A percentile compares a stretch with the other conserved stretches of the same genome.
Evolutionary conservation across 148 eudicot species (phyloP).

Genomic region (Diospyros kaki): DNA sequence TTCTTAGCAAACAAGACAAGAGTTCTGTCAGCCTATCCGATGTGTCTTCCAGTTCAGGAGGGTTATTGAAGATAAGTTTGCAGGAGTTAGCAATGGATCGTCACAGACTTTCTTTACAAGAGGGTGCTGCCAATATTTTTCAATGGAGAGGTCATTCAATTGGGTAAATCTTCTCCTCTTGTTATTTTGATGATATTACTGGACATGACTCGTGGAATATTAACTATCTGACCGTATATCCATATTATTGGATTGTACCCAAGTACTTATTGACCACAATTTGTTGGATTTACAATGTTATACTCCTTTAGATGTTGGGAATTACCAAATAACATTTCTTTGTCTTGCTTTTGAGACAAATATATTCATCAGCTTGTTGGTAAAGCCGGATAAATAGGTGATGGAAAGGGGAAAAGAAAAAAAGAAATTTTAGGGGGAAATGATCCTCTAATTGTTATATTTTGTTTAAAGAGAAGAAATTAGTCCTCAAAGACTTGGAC

Average conservation of each 20-base stretch:
- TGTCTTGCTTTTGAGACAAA: neutral
- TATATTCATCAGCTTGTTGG: too few relatives aligned
- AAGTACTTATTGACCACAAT: too few relatives aligned
- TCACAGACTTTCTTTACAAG: conserved; percentile 51
- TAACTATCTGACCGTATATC: neutral
- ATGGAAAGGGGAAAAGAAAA: neutral
- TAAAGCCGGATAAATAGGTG: neutral
- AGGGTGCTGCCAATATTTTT: conserved; percentile 38
- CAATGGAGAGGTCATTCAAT: conserved; percentile 74
- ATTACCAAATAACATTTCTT: neutral
- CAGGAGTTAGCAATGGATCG: conserved; percentile 55
- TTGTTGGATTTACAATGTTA: neutral
- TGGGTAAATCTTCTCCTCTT: conserved; percentile 39
- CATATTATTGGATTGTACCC: neutral
- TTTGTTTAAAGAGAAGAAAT: neutral
- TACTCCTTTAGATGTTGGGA: neutral
- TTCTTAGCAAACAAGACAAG: conserved; percentile 39
- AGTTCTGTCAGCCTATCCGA: conserved; percentile 19
- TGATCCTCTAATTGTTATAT: neutral
- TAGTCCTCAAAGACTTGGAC: too few relatives aligned
- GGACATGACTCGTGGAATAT: neutral
- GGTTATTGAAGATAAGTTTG: conserved; percentile 32
- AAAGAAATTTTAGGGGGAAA: neutral
- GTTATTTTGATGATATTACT: neutral
- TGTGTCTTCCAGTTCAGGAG: conserved; percentile 21